These are phyloP conservation scores for Anthracocystis panici-leucophaei DNA, from an alignment of 1,284 basidiomycete species.

Conservation along the genomic window DNA sequence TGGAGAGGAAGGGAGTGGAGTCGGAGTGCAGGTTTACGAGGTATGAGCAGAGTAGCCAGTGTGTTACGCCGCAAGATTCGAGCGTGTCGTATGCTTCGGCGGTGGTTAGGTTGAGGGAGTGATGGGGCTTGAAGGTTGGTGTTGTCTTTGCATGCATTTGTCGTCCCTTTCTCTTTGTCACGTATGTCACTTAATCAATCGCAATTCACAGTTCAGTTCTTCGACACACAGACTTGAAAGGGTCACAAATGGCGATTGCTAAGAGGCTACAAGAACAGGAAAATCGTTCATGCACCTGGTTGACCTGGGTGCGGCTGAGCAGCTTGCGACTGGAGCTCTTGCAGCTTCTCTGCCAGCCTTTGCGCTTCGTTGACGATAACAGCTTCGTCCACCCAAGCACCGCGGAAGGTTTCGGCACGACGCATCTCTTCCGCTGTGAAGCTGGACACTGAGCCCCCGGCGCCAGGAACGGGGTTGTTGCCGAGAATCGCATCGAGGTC, in stretches of 20 bases:
- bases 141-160: too few species aligned
- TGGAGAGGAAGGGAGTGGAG: conserved; percentile 73
- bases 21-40: conserved; percentile 59
- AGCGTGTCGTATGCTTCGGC: conserved; percentile 97
- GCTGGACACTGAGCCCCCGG: conserved; percentile 74
- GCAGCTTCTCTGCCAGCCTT: conserved; percentile 61
- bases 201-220: too few species aligned
- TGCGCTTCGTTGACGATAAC: conserved; percentile 66
- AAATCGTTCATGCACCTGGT: conserved; percentile 11
- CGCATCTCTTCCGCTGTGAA: conserved; percentile 84
- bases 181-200: too few species aligned
- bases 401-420: conserved; percentile 86
- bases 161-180: too few species aligned
- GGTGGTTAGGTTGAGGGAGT: conserved; percentile 66
- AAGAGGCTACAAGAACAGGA: neutral
- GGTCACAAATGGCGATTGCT: neutral
- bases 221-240: neutral
- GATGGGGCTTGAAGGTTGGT: neutral
- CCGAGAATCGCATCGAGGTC: conserved; percentile 85
- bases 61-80: conserved; percentile 78
- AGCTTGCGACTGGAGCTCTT: conserved; percentile 51
- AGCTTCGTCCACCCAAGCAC: conserved; percentile 79
- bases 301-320: conserved; percentile 20
- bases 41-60: conserved; percentile 81
- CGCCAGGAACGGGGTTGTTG: conserved; percentile 75